Evolutionary conservation across 345 rosid species (phyloP), one percentile per base, ranked within the genome.

Genomic region (Litchi chinensis): DNA sequence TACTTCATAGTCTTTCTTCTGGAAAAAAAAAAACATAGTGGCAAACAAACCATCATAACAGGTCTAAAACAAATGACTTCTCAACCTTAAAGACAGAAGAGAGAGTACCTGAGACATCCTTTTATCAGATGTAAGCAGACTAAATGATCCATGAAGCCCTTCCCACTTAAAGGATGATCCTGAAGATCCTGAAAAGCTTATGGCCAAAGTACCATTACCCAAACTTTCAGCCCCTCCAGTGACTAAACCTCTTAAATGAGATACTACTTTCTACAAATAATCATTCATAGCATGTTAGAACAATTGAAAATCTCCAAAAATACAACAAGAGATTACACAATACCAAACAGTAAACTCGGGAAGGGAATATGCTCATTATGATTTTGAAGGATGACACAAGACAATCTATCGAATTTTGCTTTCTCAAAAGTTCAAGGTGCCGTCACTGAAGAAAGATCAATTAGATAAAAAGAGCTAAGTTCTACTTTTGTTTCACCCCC

Each of bases 1-100:
- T 68, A 87, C 88, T 70, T 96, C 99, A 74, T 84, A 90, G 76
- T 95, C 99, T 87, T 87, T 90, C 82, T 85, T 91, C 98, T 86
- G 87, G n/a, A n/a, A n/a, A n/a, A n/a, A n/a, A n/a, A 72, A 75
- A 46, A 0, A 46, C 79, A 76, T 0, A 9, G 56, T 32, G 75
- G 26, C 59, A 68, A 50, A 54, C 69, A 67, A 68, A 74, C 40
- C 63, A 63, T 68, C 71, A 28, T 63, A 57, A 52, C 11, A 78
- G 68, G n/a, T 74, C 60, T 15, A 13, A 32, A 65, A 28, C 24
- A 67, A 9, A 70, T 44, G 52, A 13, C 10, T 76, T 24, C 56
- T 72, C 56, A 41, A 59, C 67, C 6, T 1, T 64, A 41, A 76
- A 67, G 64, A 44, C 59, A 56, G 8, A 70, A 41, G 41, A 7